These are phyloP conservation scores for Chlorella sp. DNA, from an alignment of 139 green algal species.

Conservation along the genomic window DNA sequence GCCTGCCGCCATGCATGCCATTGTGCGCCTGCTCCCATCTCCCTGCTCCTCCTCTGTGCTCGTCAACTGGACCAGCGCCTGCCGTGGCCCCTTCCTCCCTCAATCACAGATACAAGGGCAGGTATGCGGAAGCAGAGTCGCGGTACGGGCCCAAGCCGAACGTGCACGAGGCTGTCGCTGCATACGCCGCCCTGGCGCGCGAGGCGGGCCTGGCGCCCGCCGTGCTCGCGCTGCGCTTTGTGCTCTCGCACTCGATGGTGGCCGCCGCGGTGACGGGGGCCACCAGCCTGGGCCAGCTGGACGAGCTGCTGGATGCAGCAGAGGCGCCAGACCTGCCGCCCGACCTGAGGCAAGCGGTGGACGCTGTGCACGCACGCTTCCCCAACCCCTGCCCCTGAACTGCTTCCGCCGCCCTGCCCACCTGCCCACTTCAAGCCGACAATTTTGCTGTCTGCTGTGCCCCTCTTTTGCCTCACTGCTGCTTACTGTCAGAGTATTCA, in stretches of 20 bases:
- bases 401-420: neutral
- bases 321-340: neutral
- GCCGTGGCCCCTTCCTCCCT: too few relatives aligned
- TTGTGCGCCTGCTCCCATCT: neutral
- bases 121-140: constrained; percentile 82
- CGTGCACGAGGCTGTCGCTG: constrained; percentile 50
- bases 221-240: constrained; percentile 71
- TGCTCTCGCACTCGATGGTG: constrained; percentile 65
- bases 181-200: constrained; percentile 66
- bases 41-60: neutral
- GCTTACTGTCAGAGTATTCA: too few relatives aligned
- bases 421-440: too few relatives aligned
- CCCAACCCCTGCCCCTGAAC: constrained; percentile 40
- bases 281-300: constrained; percentile 60
- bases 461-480: too few relatives aligned
- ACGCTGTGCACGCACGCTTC: constrained; percentile 28
- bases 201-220: constrained; percentile 56
- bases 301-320: constrained; percentile 52
- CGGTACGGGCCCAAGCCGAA: constrained; percentile 78
- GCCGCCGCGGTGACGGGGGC: constrained; percentile 61
- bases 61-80: constrained; percentile 73
- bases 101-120: constrained; percentile 74
- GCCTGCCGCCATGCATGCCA: neutral
- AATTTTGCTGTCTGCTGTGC: too few relatives aligned
- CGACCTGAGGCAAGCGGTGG: constrained; percentile 17